Conservation (phyloP, 441 rosid genomes). For the Francoa sonchifolia region DNA sequence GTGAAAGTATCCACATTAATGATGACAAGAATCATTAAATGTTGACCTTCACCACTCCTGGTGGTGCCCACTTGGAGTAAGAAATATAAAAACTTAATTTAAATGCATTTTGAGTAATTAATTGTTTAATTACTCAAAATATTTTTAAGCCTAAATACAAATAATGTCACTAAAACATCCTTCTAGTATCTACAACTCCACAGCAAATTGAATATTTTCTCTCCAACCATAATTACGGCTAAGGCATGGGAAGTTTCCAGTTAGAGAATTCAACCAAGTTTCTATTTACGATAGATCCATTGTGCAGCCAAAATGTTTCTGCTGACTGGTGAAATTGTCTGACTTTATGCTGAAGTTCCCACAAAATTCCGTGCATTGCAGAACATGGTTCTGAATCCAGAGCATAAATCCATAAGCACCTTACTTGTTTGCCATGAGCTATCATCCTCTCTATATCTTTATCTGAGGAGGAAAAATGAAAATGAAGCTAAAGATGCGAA, state of each 20-base stretch:
- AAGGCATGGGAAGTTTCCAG: conserved; percentile 72
- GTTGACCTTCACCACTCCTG: too few species aligned
- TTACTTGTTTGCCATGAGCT: conserved; percentile 50
- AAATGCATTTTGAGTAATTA: too few species aligned
- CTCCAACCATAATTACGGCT: conserved; percentile 35
- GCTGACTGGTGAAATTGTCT: conserved; percentile 79
- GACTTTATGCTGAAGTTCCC: conserved; percentile 93
- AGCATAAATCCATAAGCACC: conserved; percentile 74
- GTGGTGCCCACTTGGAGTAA: too few species aligned
- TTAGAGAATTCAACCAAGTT: conserved; percentile 50
- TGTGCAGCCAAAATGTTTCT: conserved; percentile 94
- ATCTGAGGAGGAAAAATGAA: conserved; percentile 31
- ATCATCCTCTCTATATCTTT: conserved; percentile 55
- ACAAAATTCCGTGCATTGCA: conserved; percentile 64
- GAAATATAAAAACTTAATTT: too few species aligned
- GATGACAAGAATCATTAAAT: too few species aligned
- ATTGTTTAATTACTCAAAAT: too few species aligned
- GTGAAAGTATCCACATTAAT: too few species aligned
- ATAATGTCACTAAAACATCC: too few species aligned
- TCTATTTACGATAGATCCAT: conserved; percentile 54
- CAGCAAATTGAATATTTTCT: too few species aligned
- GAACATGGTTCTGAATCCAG: conserved; percentile 59
- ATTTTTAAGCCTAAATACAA: too few species aligned
- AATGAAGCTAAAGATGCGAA: neutral
- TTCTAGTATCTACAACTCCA: too few species aligned